Evolutionary conservation across 2,329 filamentous ascomycete genomes (phyloP).

Genomic region (Hymenoscyphus linearis): DNA sequence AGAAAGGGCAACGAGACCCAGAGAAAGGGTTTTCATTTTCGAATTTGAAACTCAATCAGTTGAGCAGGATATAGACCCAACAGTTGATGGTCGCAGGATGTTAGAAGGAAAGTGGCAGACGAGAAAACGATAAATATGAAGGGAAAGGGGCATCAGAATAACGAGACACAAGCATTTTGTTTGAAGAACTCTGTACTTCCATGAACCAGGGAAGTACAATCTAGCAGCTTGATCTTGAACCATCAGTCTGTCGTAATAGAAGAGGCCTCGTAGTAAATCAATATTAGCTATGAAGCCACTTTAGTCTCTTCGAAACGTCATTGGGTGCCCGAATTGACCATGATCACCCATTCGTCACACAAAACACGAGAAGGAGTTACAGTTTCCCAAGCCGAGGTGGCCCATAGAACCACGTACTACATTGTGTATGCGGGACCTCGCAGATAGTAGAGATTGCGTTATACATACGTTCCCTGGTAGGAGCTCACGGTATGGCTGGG

Average conservation of each 20-base stretch:
- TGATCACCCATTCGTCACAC: background rate
- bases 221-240: background rate
- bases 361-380: background rate
- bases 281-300: background rate
- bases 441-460: background rate
- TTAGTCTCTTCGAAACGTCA: background rate
- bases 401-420: background rate
- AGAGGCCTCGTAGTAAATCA: background rate
- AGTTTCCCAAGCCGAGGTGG: background rate
- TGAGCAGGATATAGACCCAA: background rate
- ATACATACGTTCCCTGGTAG: background rate
- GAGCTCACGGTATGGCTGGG: background rate
- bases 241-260: background rate
- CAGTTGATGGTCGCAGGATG: background rate
- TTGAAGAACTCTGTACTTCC: background rate
- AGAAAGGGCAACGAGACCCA: background rate
- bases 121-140: background rate
- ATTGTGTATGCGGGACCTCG: background rate
- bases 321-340: background rate
- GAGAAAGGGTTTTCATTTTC: background rate
- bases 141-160: background rate
- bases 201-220: background rate
- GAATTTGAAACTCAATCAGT: background rate
- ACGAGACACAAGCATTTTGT: background rate
- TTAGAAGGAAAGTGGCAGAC: background rate